Conservation (phyloP, 345 rosid species). For the Arabis hirsuta region DNA sequence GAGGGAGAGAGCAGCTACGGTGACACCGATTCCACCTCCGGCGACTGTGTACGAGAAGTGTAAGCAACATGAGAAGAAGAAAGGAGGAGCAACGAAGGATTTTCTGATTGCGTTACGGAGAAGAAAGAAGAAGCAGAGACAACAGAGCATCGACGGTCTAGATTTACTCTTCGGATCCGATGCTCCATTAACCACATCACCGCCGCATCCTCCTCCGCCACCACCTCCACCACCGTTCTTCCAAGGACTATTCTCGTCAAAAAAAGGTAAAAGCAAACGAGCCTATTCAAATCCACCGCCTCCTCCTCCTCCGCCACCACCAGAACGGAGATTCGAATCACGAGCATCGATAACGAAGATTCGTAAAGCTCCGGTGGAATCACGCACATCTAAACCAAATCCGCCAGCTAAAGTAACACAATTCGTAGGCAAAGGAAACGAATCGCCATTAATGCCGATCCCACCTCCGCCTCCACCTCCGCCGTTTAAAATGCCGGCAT, state of each 20-base stretch:
- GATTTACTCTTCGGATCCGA: constrained; percentile 58
- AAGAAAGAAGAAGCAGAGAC: constrained; percentile 73
- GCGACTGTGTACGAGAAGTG: constrained; percentile 28
- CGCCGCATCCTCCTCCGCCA: constrained; percentile 53
- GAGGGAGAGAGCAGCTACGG: constrained; percentile 26
- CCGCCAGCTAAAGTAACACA: constrained; percentile 45
- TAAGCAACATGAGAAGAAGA: constrained; percentile 55
- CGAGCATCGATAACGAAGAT: constrained; percentile 45
- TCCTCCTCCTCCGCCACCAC: constrained; percentile 61
- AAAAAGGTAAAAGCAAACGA: constrained; percentile 60
- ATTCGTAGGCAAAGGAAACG: constrained; percentile 46
- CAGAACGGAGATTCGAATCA: constrained; percentile 27
- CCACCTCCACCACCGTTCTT: constrained; percentile 60
- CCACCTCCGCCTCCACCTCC: constrained; percentile 91
- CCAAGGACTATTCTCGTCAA: constrained; percentile 65
- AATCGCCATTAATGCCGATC: constrained; percentile 58
- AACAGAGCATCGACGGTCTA: constrained; percentile 83
- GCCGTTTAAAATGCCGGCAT: constrained; percentile 68
- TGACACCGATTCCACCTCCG: constrained; percentile 43
- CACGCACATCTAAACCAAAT: constrained; percentile 38
- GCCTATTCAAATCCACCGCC: constrained; percentile 50
- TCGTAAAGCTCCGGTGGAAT: constrained; percentile 36
- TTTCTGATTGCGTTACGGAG: constrained; percentile 56
- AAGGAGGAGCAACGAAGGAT: constrained; percentile 65
- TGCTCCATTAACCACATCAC: constrained; percentile 28